Evolutionary conservation across 2,329 filamentous ascomycete genomes (phyloP).

Genomic region (Knufia petricola): DNA sequence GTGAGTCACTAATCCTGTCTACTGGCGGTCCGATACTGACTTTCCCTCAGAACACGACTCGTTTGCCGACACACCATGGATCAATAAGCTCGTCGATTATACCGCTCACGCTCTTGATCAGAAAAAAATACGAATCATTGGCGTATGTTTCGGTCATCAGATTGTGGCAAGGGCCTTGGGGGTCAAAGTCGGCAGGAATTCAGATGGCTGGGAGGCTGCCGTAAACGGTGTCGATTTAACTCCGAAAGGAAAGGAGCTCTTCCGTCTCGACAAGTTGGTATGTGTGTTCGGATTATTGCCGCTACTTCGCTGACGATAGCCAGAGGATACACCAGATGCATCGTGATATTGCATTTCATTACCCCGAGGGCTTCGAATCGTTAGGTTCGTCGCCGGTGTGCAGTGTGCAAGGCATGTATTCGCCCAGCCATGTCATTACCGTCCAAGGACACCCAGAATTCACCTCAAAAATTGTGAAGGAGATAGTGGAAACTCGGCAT

Average conservation of each 20-base stretch:
- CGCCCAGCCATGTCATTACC: conserved; percentile 55
- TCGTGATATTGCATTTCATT: conserved; percentile 60
- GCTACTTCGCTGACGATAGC: conserved; percentile 4
- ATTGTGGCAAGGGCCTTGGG: conserved; percentile 67
- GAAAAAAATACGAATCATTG: conserved; percentile 59
- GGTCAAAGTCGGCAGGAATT: conserved; percentile 55
- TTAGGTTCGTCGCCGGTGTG: conserved; percentile 60
- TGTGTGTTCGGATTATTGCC: conserved; percentile 19
- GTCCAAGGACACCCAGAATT: conserved; percentile 87
- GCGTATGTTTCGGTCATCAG: conserved; percentile 82
- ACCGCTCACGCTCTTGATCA: conserved; percentile 51
- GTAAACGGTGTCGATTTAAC: conserved; percentile 62
- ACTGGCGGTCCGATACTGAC: conserved; percentile 21
- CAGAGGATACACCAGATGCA: conserved; percentile 72
- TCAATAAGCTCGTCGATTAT: conserved; percentile 62
- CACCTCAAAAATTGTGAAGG: conserved; percentile 57
- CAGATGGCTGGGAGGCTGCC: conserved; percentile 70
- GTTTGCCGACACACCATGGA: conserved; percentile 68
- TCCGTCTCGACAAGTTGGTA: conserved; percentile 56
- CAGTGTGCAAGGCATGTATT: conserved; percentile 70
- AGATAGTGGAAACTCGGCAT: conserved; percentile 57
- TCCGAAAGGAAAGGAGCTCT: conserved; percentile 59
- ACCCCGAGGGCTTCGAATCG: conserved; percentile 51
- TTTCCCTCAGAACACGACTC: conserved; percentile 55
- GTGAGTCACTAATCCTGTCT: conserved; percentile 32